Base-by-base conservation (phyloP, 768 basidiomycete species). In the Lactarius indigo region DNA sequence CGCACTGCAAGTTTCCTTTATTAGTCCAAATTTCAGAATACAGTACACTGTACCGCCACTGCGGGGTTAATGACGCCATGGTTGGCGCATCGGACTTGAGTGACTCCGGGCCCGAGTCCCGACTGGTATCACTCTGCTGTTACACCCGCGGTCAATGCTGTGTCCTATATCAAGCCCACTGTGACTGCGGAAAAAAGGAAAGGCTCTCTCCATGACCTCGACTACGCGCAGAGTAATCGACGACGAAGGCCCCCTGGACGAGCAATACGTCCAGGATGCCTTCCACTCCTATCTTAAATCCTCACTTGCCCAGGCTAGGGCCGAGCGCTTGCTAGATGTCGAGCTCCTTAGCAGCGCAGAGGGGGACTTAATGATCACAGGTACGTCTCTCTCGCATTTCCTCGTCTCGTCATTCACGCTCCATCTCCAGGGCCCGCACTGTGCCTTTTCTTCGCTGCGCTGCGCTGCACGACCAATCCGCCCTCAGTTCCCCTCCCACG, bases 201-300 rank as follows among this genome's bases (percentile, higher is more conserved):
- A 37, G 41, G 2, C 20, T 17, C 31, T 26, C 59, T 23, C 13
- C 64, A 63, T 66, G 52, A 10, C 58, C 55, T n/a, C 64, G 7
- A 28, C 65, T 33, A 54, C 56, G 17, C 33, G 55, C 41, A 57
- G 74, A 74, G 73, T 44, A 62, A 20, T 70, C 62, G 58, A 73
- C 71, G 68, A 57, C 4, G 73, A 75, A 42, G 72, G 74, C 5
- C 78, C 78, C 54, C 81, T 92, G 5, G 80, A 87, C 1, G 91
- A 92, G 72, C 74, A 84, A 61, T 82, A 84, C 60, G 81, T 92
- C 23, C 89, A 91, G 71, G 86, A 92, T 71, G 85, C 85, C 69
- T 94, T 94, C 74, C 92, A 94, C 76, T 84, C 83, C 72, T 94
- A 90, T 71, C 84, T 94, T 72, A 89, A 88, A 72, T 89, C 88